Conservation (phyloP, 1,284 basidiomycete species). For the Puccinia sorghi region DNA sequence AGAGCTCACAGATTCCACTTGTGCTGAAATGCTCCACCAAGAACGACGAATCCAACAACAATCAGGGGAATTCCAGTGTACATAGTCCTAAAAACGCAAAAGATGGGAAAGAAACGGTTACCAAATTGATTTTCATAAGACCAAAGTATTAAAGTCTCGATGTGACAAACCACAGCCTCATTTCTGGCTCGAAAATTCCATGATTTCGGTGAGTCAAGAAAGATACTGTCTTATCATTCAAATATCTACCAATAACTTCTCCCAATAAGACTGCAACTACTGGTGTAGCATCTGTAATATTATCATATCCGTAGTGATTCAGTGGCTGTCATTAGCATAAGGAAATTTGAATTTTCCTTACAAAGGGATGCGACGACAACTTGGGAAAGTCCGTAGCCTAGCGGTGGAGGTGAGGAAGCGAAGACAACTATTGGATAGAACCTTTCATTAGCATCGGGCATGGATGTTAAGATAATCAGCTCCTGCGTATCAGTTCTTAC, state of each 20-base stretch:
- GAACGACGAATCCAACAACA: slow-evolving; percentile 66
- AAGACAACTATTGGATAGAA: slow-evolving; percentile 58
- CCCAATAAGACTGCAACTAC: slow-evolving; percentile 67
- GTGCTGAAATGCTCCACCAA: slow-evolving; percentile 34
- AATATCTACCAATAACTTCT: slow-evolving; percentile 68
- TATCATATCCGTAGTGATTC: slow-evolving; percentile 23
- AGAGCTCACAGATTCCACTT: slow-evolving; percentile 37
- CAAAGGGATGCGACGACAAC: slow-evolving; percentile 67
- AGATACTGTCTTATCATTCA: slow-evolving; percentile 70
- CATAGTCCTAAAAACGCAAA: slow-evolving; percentile 62
- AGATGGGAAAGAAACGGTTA: background rate
- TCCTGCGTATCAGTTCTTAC: background rate
- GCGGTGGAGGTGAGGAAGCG: slow-evolving; percentile 65
- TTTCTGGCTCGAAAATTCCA: slow-evolving; percentile 72
- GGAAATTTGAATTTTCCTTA: slow-evolving; percentile 60
- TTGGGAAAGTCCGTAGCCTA: slow-evolving; percentile 66
- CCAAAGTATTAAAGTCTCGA: background rate
- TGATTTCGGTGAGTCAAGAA: slow-evolving; percentile 65
- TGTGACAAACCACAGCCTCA: slow-evolving; percentile 65
- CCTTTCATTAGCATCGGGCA: background rate
- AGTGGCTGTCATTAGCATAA: background rate
- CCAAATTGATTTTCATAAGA: background rate
- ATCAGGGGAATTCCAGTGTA: slow-evolving; percentile 68
- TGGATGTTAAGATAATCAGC: background rate
- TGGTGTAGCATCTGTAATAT: slow-evolving; percentile 54